Percentiles rank a stretch among this genome's conserved stretches.
These are phyloP conservation scores for Cutaneotrichosporon sp. DNA, from an alignment of 1,284 basidiomycete genomes.

Conservation along the genomic window DNA sequence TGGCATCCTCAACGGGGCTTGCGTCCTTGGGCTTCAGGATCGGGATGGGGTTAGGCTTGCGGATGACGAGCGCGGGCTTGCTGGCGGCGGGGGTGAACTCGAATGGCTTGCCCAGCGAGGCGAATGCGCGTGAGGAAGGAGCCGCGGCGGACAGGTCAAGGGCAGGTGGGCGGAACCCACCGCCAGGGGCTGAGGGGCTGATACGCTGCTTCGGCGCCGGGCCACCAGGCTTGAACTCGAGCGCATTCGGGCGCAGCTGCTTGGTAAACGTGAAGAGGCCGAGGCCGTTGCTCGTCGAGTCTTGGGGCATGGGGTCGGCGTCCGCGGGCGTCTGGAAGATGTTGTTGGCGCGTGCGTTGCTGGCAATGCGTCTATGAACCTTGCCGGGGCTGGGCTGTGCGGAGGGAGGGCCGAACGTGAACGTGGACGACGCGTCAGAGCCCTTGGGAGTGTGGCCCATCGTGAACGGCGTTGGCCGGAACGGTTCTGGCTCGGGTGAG, in stretches of 20 bases:
- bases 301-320: background rate
- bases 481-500: background rate
- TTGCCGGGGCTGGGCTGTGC: background rate
- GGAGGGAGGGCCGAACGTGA: constrained; percentile 7
- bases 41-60: constrained; percentile 4
- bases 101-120: constrained; percentile 5
- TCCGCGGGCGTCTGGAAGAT: background rate
- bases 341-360: background rate
- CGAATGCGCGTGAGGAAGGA: constrained; percentile 5
- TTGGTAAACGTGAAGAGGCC: constrained; percentile 24
- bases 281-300: constrained; percentile 8
- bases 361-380: background rate
- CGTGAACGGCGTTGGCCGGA: background rate
- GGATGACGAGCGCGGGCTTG: constrained; percentile 4
- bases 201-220: background rate
- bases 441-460: background rate
- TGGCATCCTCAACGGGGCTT: background rate
- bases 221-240: constrained; percentile 10
- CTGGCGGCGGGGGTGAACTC: constrained; percentile 2
- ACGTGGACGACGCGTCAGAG: constrained; percentile 2
- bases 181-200: background rate
- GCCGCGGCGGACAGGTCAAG: constrained; percentile 5
- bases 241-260: constrained; percentile 16
- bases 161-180: constrained; percentile 1
- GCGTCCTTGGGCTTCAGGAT: constrained; percentile 4